Evolutionary conservation across 768 basidiomycete species (phyloP).

Genomic region (Suillus subluteus): DNA sequence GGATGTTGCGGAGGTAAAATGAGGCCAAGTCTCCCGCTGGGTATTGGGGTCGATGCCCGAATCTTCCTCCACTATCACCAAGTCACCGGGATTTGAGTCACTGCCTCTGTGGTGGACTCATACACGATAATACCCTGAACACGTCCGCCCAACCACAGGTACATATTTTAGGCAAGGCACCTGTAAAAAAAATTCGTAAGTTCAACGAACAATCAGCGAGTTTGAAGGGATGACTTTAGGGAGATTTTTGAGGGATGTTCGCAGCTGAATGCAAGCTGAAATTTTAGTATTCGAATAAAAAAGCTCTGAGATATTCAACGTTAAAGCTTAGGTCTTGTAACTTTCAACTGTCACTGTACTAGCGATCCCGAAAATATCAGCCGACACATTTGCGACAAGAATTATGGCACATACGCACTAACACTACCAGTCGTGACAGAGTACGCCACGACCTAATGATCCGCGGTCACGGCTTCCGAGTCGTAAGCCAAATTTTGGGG

Average conservation of each 20-base stretch:
- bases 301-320: background rate
- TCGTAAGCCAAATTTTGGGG: too few relatives aligned
- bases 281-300: background rate
- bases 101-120: too few relatives aligned
- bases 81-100: too few relatives aligned
- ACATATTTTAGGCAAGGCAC: background rate
- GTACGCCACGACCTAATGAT: background rate
- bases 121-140: too few relatives aligned
- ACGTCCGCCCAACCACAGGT: too few relatives aligned
- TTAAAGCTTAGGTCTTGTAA: background rate
- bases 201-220: background rate
- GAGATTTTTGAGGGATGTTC: background rate
- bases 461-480: background rate
- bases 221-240: background rate
- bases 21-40: too few relatives aligned
- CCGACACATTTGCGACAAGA: background rate
- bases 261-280: background rate
- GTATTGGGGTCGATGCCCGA: too few relatives aligned
- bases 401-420: background rate
- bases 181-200: background rate
- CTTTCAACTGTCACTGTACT: background rate
- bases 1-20: too few relatives aligned
- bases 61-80: too few relatives aligned
- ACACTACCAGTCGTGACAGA: background rate
- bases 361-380: background rate